Conservation (phyloP, 768 basidiomycete genomes). For the Fomitopsis serialis region DNA sequence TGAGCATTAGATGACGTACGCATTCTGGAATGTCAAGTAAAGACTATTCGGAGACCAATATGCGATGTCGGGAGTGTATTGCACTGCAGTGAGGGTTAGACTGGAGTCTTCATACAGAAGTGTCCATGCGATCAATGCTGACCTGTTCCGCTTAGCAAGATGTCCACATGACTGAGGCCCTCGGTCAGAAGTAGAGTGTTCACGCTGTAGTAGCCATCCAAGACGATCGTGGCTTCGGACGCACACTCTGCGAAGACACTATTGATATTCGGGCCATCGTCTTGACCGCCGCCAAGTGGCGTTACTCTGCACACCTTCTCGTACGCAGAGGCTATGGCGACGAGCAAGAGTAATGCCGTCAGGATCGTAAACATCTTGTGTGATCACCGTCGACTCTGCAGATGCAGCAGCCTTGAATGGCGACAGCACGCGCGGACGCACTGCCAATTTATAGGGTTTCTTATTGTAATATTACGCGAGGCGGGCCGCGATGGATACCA, state of each 20-base stretch:
- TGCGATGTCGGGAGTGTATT: conserved; percentile 35
- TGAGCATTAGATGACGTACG: conserved; percentile 21
- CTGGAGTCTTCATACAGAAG: no score
- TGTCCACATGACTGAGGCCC: conserved; percentile 30
- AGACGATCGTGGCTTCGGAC: conserved; percentile 23
- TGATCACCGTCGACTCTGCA: no score
- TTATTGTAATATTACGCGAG: no score
- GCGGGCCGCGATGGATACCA: no score
- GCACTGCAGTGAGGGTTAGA: conserved; percentile 14
- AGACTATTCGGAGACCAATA: conserved; percentile 35
- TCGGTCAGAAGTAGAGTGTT: conserved; percentile 34
- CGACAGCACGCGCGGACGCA: no score
- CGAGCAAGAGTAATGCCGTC: no score
- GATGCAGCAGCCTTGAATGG: no score
- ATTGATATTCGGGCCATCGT: conserved; percentile 32
- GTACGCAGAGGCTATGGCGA: no score
- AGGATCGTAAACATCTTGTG: no score
- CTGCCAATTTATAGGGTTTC: no score
- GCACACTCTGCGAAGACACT: conserved; percentile 27
- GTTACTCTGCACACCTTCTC: conserved; percentile 20
- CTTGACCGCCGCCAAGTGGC: conserved; percentile 27
- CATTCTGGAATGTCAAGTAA: conserved; percentile 39
- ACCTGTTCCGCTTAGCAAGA: conserved; percentile 34
- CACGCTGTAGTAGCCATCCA: conserved; percentile 32
- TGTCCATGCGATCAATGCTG: not conserved